Evolutionary conservation across 140 eudicot species (phyloP).

Genomic region (Stevia rebaudiana): DNA sequence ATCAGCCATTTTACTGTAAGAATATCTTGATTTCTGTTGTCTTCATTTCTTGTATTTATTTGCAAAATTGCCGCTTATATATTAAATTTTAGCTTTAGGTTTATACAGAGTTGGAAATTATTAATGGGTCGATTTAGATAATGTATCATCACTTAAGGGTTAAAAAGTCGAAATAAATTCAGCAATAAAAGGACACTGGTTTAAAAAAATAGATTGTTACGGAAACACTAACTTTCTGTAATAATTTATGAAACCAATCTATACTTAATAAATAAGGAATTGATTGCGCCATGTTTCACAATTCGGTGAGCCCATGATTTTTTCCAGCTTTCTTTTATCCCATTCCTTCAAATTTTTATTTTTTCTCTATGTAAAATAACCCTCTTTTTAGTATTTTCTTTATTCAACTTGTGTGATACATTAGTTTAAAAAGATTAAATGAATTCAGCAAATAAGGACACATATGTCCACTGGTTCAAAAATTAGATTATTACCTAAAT

Average conservation of each 20-base stretch:
- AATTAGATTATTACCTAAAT: neutral
- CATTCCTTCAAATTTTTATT: too few relatives aligned
- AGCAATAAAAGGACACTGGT: neutral
- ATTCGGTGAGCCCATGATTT: too few relatives aligned
- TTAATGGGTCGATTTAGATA: neutral
- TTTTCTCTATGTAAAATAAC: too few relatives aligned
- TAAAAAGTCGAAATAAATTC: neutral
- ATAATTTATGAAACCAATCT: neutral
- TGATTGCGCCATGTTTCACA: too few relatives aligned
- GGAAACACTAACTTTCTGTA: too few relatives aligned
- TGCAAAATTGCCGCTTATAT: neutral
- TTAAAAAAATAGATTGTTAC: neutral
- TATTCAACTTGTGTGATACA: too few relatives aligned
- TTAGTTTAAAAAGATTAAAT: neutral
- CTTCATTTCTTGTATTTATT: neutral
- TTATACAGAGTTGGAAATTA: neutral
- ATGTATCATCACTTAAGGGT: neutral
- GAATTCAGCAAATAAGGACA: neutral
- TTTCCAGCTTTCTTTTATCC: too few relatives aligned
- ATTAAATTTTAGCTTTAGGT: neutral
- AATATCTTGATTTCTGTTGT: constrained; percentile 3
- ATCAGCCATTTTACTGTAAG: constrained; percentile 55
- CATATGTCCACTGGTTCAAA: neutral
- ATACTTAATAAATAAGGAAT: too few relatives aligned
- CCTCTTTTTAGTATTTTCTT: too few relatives aligned